Base-by-base conservation (phyloP, 305 asterid genomes). In the Fraxinus greggii region DNA sequence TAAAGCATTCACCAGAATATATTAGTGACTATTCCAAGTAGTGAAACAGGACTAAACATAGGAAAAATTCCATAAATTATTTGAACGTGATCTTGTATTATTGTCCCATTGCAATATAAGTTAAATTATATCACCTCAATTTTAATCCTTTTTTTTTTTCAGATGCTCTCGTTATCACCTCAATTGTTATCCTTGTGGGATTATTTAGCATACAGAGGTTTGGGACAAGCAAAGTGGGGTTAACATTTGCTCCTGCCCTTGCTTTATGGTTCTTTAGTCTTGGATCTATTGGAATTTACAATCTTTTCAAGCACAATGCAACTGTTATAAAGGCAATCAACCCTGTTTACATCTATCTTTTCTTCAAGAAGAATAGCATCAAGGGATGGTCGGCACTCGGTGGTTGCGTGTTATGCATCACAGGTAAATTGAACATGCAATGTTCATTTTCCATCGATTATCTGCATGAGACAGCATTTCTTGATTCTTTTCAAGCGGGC, bases 401-500 rank as follows among this genome's bases (percentile, higher is more conserved):
- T 84, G 99, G 99, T 80, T 94, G 98, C 83, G 98, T 96, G 86
- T 85, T 96, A 91, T 94, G 99, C 82, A 96, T 96, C 90, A 96
- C 99, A 69, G 99, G 99, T 90, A 86, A 75, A 80, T 51, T 75
- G 38, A 77, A 59, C 33, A 59, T 78, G 26, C 33, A 78, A 32
- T 80, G 7, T 51, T 76, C 26, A 12, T 36, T 31, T 32, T 75
- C 67, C 48, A 78, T 65, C 31, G 1, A 15, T 38, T 8, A 8
- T 38, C 45, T 38, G 13, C 45, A 38, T 1, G 13, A 38, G 2
- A 38, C 15, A 1, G 15, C 4, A 17, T 40, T 40, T 40, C 48
- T 8, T 9, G 48, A 10, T 40, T 40, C 4, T 40, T 45, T 13
- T 15, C 56, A 45, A 45, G 19, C 6, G 1, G 19, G 19, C 56